A percentile compares a stretch with the other conserved stretches of the same genome.
phyloP scores from a whole-genome alignment of 352 stramenopile genomes.

The Pelagophyceae sp. region DNA sequence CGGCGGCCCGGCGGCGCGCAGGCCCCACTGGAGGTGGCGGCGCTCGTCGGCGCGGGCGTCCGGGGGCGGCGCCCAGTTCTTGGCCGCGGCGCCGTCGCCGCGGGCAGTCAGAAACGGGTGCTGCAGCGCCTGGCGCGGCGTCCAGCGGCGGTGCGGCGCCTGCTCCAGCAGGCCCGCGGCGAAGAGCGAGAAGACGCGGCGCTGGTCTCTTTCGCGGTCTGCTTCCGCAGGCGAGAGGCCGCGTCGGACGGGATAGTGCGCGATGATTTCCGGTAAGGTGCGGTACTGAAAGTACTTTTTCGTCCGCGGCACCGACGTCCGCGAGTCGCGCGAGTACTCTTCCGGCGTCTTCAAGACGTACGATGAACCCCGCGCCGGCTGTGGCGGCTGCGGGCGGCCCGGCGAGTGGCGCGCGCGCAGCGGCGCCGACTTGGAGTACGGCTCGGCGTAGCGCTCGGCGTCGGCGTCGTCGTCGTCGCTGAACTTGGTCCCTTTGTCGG shows the following conservation, averaged over 20 bases:
- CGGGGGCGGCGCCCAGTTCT: constrained; percentile 3
- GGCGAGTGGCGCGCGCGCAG: background rate
- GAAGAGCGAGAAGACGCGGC: constrained; percentile 38
- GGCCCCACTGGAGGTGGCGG: background rate
- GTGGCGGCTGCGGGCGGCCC: background rate
- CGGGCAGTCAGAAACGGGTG: constrained; percentile 39
- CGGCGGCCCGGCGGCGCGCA: background rate
- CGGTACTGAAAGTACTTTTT: constrained; percentile 43
- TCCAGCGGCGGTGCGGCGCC: constrained; percentile 37
- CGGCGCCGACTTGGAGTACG: background rate
- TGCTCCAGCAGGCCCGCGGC: constrained; percentile 32
- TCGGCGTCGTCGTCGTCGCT: background rate
- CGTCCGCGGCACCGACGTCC: constrained; percentile 29
- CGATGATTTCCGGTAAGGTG: constrained; percentile 37
- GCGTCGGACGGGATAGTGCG: constrained; percentile 32
- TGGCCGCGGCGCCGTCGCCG: constrained; percentile 20
- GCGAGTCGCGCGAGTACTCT: constrained; percentile 39
- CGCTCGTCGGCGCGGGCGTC: constrained; percentile 11
- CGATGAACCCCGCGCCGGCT: too few relatives aligned
- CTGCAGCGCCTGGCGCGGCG: constrained; percentile 30
- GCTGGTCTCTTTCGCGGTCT: constrained; percentile 22
- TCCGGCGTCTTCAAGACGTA: constrained; percentile 41
- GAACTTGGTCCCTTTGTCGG: background rate
- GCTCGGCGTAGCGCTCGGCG: background rate
- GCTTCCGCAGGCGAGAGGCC: constrained; percentile 20